Evolutionary conservation across 345 rosid genomes (phyloP).

Genomic region (Hypericum perforatum): DNA sequence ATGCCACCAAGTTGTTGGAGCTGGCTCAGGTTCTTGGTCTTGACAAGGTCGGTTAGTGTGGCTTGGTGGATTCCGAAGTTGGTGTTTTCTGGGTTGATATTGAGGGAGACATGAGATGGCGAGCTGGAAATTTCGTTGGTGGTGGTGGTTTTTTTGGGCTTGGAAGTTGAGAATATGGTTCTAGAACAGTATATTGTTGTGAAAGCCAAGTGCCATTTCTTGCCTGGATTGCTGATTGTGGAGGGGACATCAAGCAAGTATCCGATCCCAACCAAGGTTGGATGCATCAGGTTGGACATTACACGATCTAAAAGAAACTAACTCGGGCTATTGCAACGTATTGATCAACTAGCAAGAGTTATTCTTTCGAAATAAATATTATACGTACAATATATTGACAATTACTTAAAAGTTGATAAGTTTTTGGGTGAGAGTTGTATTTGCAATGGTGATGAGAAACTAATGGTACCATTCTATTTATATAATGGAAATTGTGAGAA

Average conservation of each 20-base stretch:
- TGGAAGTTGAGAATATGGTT: conserved; percentile 18
- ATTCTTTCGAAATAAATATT: no score
- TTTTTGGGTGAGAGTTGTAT: no score
- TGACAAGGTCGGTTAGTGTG: conserved; percentile 30
- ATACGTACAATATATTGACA: no score
- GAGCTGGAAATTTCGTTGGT: conserved; percentile 16
- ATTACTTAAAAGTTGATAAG: no score
- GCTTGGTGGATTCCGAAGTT: conserved; percentile 24
- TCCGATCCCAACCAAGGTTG: conserved; percentile 16
- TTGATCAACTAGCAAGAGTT: no score
- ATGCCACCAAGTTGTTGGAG: conserved; percentile 34
- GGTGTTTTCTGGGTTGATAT: conserved; percentile 7
- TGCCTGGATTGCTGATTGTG: conserved; percentile 18
- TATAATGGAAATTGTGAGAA: no score
- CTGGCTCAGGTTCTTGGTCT: conserved; percentile 23
- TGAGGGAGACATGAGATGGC: conserved; percentile 16
- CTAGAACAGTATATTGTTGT: conserved; percentile 39
- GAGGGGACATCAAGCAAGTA: conserved; percentile 22
- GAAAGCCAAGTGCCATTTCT: conserved; percentile 51
- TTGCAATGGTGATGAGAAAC: no score
- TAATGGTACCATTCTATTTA: no score
- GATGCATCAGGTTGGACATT: conserved; percentile 14
- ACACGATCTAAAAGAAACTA: no score
- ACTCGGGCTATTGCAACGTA: no score
- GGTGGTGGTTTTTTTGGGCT: background rate